These are phyloP conservation scores for Coniferiporia weirii DNA, from an alignment of 1,284 basidiomycete species.

Conservation along the genomic window DNA sequence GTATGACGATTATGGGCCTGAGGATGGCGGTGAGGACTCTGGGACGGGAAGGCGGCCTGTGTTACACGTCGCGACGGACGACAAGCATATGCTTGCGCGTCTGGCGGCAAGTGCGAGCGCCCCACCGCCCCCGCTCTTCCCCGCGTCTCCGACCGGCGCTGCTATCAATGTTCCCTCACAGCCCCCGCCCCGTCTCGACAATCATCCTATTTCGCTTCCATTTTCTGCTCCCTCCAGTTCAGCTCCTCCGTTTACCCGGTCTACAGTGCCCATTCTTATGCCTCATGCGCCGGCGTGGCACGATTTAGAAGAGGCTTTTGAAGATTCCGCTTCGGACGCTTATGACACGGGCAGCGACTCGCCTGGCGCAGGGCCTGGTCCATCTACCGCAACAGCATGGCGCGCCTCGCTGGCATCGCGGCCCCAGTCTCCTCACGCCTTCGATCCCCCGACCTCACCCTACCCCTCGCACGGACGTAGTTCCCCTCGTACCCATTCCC, in stretches of 20 bases:
- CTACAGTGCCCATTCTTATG: neutral
- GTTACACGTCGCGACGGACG: conserved; percentile 71
- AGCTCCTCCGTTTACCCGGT: neutral
- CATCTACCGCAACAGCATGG: conserved; percentile 4
- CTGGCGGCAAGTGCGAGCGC: conserved; percentile 52
- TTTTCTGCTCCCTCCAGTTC: neutral
- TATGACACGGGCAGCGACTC: neutral
- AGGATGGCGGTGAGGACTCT: neutral
- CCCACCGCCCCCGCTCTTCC: conserved; percentile 32
- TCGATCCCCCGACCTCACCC: neutral
- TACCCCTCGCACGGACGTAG: neutral
- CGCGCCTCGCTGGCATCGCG: neutral
- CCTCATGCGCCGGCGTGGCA: conserved; percentile 3
- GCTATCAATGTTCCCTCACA: neutral
- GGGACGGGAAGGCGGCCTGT: conserved; percentile 19
- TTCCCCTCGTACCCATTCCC: too few relatives aligned
- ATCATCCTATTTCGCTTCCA: neutral
- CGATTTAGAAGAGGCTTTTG: neutral
- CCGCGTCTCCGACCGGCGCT: neutral
- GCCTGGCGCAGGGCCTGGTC: conserved; percentile 14
- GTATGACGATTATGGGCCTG: neutral
- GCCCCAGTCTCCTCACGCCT: neutral
- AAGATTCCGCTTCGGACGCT: neutral
- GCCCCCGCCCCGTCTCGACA: neutral
- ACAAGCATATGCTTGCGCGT: conserved; percentile 58